Evolutionary conservation across 345 rosid species (phyloP).

Genomic region (Gossypium ekmanianum): DNA sequence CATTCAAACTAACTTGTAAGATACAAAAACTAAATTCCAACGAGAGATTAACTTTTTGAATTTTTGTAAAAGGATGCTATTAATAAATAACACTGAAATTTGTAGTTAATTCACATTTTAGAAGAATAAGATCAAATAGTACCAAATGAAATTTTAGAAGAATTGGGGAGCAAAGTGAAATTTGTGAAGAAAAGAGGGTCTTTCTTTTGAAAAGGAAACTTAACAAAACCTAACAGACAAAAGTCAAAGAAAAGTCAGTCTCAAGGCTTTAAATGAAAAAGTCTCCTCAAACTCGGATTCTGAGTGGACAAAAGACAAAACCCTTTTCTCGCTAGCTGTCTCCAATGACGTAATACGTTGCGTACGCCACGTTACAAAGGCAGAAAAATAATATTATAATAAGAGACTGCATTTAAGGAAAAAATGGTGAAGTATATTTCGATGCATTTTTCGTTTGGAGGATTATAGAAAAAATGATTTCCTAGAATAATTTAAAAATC

Average conservation of each 20-base stretch:
- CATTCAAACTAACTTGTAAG: too few relatives aligned
- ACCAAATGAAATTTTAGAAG: background rate
- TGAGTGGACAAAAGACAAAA: slow-evolving; percentile 17
- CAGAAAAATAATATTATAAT: background rate
- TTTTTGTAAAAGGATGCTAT: too few relatives aligned
- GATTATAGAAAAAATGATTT: too few relatives aligned
- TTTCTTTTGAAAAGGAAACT: background rate
- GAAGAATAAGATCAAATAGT: too few relatives aligned
- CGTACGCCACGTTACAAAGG: slow-evolving; percentile 14
- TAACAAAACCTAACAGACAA: background rate
- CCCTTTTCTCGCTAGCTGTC: slow-evolving; percentile 25
- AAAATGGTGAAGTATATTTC: too few relatives aligned
- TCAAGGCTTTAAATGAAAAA: background rate
- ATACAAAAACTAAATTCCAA: too few relatives aligned
- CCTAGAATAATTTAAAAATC: too few relatives aligned
- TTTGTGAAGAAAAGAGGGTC: slow-evolving; percentile 9
- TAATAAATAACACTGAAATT: too few relatives aligned
- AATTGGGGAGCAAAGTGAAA: background rate
- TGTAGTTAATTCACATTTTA: too few relatives aligned
- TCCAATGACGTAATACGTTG: slow-evolving; percentile 22
- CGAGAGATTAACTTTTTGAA: too few relatives aligned
- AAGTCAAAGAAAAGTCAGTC: background rate
- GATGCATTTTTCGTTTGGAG: too few relatives aligned
- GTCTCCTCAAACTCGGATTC: slow-evolving; percentile 23
- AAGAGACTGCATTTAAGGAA: too few relatives aligned